Percentiles rank a stretch among this genome's conserved stretches.
Conservation (phyloP, 192 early-diverging fungal species). For the Martensiomyces pterosporus region DNA sequence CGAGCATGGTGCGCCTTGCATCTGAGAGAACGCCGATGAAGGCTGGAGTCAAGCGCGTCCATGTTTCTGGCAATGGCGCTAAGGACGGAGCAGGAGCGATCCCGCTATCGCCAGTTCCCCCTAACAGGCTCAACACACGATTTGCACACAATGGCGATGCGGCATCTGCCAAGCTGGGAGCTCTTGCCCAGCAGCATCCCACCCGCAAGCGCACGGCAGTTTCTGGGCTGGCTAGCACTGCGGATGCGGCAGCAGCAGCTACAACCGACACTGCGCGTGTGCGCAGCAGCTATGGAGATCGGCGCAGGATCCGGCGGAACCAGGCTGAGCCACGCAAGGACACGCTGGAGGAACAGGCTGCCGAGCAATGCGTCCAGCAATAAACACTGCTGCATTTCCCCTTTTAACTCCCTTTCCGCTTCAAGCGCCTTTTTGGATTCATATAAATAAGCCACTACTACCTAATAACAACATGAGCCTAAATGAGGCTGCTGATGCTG, state of each 20-base stretch:
- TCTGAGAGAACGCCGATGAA: conserved; percentile 25
- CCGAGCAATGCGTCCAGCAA: conserved; percentile 49
- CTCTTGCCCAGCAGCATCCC: too few species aligned
- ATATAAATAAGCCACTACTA: too few species aligned
- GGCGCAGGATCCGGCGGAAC: conserved; percentile 42
- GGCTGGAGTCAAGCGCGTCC: conserved; percentile 19
- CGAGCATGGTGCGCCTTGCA: conserved; percentile 14
- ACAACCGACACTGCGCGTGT: conserved; percentile 18
- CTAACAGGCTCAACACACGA: conserved; percentile 36
- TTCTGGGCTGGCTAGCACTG: background rate
- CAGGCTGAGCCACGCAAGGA: conserved; percentile 22
- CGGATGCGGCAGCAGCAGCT: conserved; percentile 1
- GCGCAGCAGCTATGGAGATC: conserved; percentile 42
- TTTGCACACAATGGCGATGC: too few species aligned
- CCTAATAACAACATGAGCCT: too few species aligned
- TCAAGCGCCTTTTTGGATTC: too few species aligned
- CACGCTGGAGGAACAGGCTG: conserved; percentile 37
- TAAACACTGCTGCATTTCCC: too few species aligned
- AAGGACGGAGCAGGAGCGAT: conserved; percentile 10
- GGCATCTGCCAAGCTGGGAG: too few species aligned
- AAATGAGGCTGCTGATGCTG: too few species aligned
- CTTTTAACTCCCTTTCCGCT: too few species aligned
- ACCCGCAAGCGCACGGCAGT: conserved; percentile 37
- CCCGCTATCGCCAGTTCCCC: conserved; percentile 28
- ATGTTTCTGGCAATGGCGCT: background rate